phyloP scores from a whole-genome alignment of 2,329 filamentous ascomycete species.

The Cordyceps militaris region DNA sequence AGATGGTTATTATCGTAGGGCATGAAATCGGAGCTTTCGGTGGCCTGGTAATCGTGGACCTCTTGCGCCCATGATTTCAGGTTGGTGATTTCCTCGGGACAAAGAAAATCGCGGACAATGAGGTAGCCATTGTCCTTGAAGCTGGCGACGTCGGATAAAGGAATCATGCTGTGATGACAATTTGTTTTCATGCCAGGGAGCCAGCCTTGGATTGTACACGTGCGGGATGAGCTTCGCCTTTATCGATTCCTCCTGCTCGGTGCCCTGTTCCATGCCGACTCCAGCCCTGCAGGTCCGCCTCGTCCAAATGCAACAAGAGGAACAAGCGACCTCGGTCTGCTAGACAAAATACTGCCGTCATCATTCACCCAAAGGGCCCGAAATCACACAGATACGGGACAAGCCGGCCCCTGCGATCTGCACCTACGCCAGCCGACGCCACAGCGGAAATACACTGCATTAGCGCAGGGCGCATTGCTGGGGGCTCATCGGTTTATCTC shows the following conservation, averaged over 20 bases:
- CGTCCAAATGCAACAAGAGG: not conserved
- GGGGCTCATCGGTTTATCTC: not conserved
- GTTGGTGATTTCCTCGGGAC: conserved; percentile 4
- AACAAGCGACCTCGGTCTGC: not conserved
- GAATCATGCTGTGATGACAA: conserved; percentile 7
- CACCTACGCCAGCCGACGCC: not conserved
- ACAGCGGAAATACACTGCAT: not conserved
- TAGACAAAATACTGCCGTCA: not conserved
- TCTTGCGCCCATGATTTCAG: conserved; percentile 17
- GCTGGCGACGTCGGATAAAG: conserved; percentile 9
- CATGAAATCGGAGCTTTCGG: conserved; percentile 14
- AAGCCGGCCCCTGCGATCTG: conserved; percentile 3
- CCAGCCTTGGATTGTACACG: not conserved
- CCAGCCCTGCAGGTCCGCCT: not conserved
- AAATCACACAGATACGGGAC: not conserved
- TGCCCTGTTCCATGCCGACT: not conserved
- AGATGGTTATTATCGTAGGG: conserved; percentile 10
- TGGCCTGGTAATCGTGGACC: conserved; percentile 16
- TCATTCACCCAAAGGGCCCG: not conserved
- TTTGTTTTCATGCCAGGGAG: not conserved
- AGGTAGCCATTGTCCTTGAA: conserved; percentile 17
- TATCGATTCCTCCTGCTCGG: not conserved
- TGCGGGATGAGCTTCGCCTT: not conserved
- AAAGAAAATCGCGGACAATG: conserved; percentile 16
- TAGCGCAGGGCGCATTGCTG: not conserved